Evolutionary conservation across 164 flowering plant genomes (phyloP).

Genomic region (Stephania japonica): DNA sequence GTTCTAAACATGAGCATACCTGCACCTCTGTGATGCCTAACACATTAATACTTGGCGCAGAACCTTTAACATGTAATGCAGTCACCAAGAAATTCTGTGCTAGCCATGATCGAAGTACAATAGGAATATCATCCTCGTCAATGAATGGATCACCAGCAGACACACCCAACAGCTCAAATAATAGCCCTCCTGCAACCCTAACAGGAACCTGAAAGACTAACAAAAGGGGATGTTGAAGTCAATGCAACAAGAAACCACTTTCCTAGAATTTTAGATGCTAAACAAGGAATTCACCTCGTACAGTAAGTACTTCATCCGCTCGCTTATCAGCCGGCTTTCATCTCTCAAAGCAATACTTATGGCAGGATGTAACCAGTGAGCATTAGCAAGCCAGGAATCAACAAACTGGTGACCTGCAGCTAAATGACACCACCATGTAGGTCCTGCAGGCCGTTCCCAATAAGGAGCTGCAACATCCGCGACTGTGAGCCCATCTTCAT

Average conservation of each 20-base stretch:
- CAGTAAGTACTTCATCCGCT: constrained; percentile 78
- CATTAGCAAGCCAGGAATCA: constrained; percentile 64
- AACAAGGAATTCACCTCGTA: constrained; percentile 65
- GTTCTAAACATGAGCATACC: constrained; percentile 33
- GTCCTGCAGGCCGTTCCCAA: constrained; percentile 90
- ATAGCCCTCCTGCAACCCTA: constrained; percentile 81
- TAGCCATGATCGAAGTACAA: constrained; percentile 92
- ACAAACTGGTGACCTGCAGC: constrained; percentile 50
- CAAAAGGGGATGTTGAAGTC: neutral
- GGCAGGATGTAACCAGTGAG: constrained; percentile 95
- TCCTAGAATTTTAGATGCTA: neutral
- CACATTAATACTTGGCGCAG: constrained; percentile 55
- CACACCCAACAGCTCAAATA: constrained; percentile 92
- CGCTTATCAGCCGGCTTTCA: constrained; percentile 86
- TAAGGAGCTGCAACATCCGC: constrained; percentile 91
- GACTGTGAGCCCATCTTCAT: constrained; percentile 62
- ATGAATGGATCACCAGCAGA: constrained; percentile 84
- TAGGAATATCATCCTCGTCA: constrained; percentile 78
- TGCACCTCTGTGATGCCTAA: constrained; percentile 90
- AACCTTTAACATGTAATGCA: constrained; percentile 71
- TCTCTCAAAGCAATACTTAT: constrained; percentile 81
- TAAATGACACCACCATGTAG: constrained; percentile 97
- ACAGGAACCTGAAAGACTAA: constrained; percentile 68
- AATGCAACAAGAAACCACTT: neutral
- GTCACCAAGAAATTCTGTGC: constrained; percentile 82